These are phyloP conservation scores for Penicillium arizonense DNA, from an alignment of 495 filamentous ascomycete species.

Conservation along the genomic window DNA sequence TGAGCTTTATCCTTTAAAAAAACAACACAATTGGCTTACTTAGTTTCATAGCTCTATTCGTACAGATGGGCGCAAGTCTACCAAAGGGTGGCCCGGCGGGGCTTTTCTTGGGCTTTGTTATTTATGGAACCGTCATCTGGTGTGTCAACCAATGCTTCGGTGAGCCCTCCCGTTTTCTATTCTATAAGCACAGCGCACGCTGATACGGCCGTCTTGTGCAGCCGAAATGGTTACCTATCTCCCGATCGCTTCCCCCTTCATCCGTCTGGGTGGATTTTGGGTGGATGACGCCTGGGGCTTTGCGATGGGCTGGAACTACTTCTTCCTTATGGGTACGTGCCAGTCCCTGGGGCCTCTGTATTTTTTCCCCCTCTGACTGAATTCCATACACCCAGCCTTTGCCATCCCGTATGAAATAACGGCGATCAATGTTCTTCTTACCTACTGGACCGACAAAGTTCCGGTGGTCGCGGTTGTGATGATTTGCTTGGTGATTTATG, in stretches of 20 bases:
- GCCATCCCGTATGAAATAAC: slow-evolving; percentile 71
- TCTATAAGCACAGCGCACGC: neutral
- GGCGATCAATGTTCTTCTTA: slow-evolving; percentile 65
- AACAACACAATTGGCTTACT: neutral
- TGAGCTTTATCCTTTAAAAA: neutral
- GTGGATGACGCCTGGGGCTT: slow-evolving; percentile 63
- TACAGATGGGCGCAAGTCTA: slow-evolving; percentile 65
- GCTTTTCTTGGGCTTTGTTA: slow-evolving; percentile 69
- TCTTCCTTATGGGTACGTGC: slow-evolving; percentile 35
- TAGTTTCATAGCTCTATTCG: slow-evolving; percentile 54
- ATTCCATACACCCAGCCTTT: slow-evolving; percentile 34
- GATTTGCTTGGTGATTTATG: slow-evolving; percentile 49
- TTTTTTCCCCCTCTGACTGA: neutral
- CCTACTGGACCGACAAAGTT: slow-evolving; percentile 64
- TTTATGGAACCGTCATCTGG: slow-evolving; percentile 26
- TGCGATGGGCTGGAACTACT: slow-evolving; percentile 66
- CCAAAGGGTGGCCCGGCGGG: slow-evolving; percentile 70
- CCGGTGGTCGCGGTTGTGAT: slow-evolving; percentile 57
- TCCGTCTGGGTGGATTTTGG: slow-evolving; percentile 79
- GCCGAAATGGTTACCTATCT: slow-evolving; percentile 79
- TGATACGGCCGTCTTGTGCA: slow-evolving; percentile 34
- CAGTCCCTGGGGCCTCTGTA: neutral
- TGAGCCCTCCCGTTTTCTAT: slow-evolving; percentile 27
- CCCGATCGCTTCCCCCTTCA: slow-evolving; percentile 74
- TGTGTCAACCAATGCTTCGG: slow-evolving; percentile 52